Percentiles rank a stretch among this genome's conserved stretches.
Evolutionary conservation across 495 filamentous ascomycete species (phyloP).

Genomic region (Entonaema liquescens): DNA sequence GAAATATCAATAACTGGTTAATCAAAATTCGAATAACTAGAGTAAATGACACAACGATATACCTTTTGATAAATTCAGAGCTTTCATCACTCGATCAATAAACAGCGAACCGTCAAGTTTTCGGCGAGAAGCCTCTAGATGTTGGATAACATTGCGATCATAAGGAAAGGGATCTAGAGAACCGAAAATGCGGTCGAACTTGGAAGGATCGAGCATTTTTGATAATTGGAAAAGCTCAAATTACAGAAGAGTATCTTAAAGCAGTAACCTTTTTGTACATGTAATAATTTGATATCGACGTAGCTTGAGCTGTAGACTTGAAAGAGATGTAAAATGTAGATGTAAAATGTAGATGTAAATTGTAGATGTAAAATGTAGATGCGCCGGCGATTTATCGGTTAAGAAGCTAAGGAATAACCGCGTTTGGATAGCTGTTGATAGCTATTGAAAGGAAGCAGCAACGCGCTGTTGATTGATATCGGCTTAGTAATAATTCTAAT

Average conservation of each 20-base stretch:
- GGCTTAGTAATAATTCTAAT: neutral
- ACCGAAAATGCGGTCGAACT: slow-evolving; percentile 71
- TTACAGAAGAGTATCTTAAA: neutral
- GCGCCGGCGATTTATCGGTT: slow-evolving; percentile 22
- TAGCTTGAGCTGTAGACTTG: neutral
- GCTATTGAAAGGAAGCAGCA: neutral
- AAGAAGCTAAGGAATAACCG: neutral
- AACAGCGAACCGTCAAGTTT: slow-evolving; percentile 73
- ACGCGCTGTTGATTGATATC: slow-evolving; percentile 14
- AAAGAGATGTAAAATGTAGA: neutral
- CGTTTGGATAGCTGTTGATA: slow-evolving; percentile 1
- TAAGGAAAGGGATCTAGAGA: slow-evolving; percentile 70
- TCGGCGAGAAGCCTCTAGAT: slow-evolving; percentile 69
- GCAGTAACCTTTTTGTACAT: neutral
- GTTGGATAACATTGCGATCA: slow-evolving; percentile 62
- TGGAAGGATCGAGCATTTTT: slow-evolving; percentile 55
- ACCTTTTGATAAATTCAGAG: slow-evolving; percentile 76
- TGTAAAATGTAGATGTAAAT: slow-evolving; percentile 3
- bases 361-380: slow-evolving; percentile 1
- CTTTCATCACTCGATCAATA: slow-evolving; percentile 74
- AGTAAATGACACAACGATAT: slow-evolving; percentile 11
- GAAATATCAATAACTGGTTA: slow-evolving; percentile 4
- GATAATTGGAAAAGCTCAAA: neutral
- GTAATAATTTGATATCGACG: neutral
- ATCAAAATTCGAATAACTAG: neutral